Evolutionary conservation across 2,329 filamentous ascomycete species (phyloP), one percentile per base, ranked within the genome.

Genomic region (Cladophialophora immunda): DNA sequence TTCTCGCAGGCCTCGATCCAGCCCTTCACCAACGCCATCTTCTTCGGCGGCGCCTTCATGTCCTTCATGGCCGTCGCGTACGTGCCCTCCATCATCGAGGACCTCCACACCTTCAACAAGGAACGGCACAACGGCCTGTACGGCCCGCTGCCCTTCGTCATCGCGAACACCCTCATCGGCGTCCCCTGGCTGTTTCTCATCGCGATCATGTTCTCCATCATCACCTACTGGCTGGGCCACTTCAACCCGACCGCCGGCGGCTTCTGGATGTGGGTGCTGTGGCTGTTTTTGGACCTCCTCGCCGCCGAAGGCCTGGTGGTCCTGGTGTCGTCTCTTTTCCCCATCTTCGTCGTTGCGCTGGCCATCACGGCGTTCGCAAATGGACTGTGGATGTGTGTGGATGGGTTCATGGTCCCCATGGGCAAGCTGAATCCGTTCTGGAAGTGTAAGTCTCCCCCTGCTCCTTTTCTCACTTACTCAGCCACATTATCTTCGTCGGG

Each of bases 341-440:
- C 92, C 0, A 90, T 89, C 68, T 96, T 96, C 71, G 92, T 96
- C 58, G 86, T 94, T 53, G 84, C 91, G 0, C 86, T 96, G 0
- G 92, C 93, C 0, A 82, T 93, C 1, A 91, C 91, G 0, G 92
- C 93, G 0, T 96, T 96, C 74, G 90, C 91, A 25, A 97, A 97
- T 78, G 93, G 92, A 0, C 82, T 97, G 6, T 97, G 92, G 92
- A 96, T 96, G 92, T 89, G 86, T 59, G 91, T 94, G 1, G 88
- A 90, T 60, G 93, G 93, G 0, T 96, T 96, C 80, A 85, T 96
- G 77, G 92, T 96, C 1, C 85, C 87, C 2, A 87, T 89, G 3
- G 86, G 82, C 0, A 86, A 89, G 1, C 83, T 96, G 47, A 96
- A 97, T 77, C 87, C 86, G 2, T 97, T 97, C 73, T 97, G 91